A percentile compares a stretch with the other conserved stretches of the same genome.
Conservation (phyloP, 805 yeast genomes). For the Hanseniaspora occidentalis region DNA sequence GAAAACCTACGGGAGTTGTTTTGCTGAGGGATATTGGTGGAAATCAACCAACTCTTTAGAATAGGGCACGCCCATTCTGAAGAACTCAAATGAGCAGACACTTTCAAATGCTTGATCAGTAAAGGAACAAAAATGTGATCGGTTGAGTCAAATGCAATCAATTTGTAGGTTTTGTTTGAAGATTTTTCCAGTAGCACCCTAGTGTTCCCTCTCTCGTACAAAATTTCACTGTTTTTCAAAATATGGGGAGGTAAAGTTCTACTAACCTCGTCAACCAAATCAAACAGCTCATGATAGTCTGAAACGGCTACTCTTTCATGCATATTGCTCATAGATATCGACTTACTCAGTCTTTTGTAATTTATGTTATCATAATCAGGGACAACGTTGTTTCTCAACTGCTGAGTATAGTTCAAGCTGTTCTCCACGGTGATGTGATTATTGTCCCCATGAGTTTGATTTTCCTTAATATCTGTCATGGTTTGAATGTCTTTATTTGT, state of each 20-base stretch:
- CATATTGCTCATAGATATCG: not conserved
- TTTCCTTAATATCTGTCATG: not conserved
- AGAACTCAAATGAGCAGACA: not conserved
- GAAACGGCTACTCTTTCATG: not conserved
- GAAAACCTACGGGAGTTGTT: slow-evolving; percentile 2
- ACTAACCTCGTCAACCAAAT: not conserved
- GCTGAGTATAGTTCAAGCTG: not conserved
- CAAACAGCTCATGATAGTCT: not conserved
- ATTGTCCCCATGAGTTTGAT: not conserved
- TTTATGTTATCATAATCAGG: not conserved
- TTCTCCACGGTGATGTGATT: not conserved
- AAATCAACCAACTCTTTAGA: slow-evolving; percentile 4
- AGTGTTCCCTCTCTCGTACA: not conserved
- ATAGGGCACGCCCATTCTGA: slow-evolving; percentile 4
- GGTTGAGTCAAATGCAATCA: not conserved
- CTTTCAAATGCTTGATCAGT: not conserved
- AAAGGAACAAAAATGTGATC: slow-evolving; percentile 1
- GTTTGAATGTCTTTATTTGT: too few relatives aligned
- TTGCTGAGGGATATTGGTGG: slow-evolving; percentile 6
- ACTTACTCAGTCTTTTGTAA: not conserved
- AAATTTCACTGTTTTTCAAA: not conserved
- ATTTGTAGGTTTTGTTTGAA: not conserved
- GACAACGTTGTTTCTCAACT: not conserved
- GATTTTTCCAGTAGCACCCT: not conserved
- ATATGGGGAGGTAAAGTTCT: not conserved